phyloP scores from a whole-genome alignment of 192 early-diverging fungal species.

The Allomyces macrogynus region DNA sequence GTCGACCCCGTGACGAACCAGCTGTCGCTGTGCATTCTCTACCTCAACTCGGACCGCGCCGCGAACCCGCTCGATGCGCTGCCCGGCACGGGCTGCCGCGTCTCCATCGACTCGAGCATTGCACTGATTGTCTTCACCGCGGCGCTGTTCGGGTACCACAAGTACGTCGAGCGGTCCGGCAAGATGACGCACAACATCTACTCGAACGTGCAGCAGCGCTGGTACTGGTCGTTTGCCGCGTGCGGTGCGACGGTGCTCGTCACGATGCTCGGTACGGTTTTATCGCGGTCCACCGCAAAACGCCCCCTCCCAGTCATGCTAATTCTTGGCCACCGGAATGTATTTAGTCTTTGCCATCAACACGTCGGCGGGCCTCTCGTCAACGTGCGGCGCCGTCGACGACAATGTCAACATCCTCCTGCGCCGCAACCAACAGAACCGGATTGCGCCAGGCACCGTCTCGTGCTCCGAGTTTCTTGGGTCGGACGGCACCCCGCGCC shows the following conservation, averaged over 20 bases:
- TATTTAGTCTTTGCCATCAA: not conserved
- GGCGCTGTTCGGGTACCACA: not conserved
- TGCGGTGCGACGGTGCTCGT: not conserved
- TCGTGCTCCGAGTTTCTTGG: no score
- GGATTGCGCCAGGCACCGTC: no score
- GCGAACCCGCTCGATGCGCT: not conserved
- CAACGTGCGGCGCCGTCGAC: not conserved
- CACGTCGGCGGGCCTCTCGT: not conserved
- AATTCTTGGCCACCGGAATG: not conserved
- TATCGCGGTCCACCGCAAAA: no score
- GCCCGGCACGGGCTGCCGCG: not conserved
- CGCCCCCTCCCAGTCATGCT: no score
- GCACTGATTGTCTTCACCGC: not conserved
- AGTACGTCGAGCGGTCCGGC: not conserved
- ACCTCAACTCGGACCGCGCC: not conserved
- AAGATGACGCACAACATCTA: not conserved
- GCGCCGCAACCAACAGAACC: no score
- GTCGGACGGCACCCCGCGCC: no score
- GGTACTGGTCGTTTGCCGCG: not conserved
- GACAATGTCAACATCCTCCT: no score
- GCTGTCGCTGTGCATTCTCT: not conserved
- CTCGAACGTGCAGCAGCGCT: not conserved
- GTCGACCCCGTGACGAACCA: not conserved
- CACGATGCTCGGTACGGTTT: not conserved
- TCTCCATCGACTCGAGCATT: not conserved